Evolutionary conservation across 495 filamentous ascomycete genomes (phyloP).

Genomic region (Massariosphaeria phaeospora): DNA sequence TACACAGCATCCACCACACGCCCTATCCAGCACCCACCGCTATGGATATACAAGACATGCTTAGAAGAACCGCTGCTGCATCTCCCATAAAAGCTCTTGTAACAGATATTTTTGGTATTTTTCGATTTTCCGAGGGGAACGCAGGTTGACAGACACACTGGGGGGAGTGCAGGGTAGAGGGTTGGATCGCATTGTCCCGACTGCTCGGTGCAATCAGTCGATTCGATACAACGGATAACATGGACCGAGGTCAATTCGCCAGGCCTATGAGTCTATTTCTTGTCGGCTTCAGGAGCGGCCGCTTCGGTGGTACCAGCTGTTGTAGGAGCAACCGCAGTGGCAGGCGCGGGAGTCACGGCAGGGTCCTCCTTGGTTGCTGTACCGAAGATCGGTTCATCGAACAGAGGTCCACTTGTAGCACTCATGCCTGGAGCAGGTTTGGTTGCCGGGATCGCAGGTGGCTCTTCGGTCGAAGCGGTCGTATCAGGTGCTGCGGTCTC

Average conservation of each 20-base stretch:
- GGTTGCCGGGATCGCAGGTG: slow-evolving; percentile 12
- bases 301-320: not conserved
- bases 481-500: not conserved
- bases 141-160: too few species aligned
- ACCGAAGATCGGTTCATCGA: slow-evolving; percentile 9
- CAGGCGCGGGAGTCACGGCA: slow-evolving; percentile 1
- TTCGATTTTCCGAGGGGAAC: too few species aligned
- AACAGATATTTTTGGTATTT: too few species aligned
- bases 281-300: slow-evolving; percentile 2
- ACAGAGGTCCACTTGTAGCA: slow-evolving; percentile 27
- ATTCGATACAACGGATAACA: too few species aligned
- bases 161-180: too few species aligned
- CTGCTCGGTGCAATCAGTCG: too few species aligned
- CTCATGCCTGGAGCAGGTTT: slow-evolving; percentile 26
- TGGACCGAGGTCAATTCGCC: too few species aligned
- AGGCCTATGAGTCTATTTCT: slow-evolving; percentile 14
- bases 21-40: not conserved
- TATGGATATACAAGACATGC: slow-evolving; percentile 2
- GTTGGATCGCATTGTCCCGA: too few species aligned
- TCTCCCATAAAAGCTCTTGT: too few species aligned
- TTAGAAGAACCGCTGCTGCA: too few species aligned
- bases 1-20: slow-evolving; percentile 1
- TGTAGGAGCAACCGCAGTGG: not conserved
- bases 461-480: slow-evolving; percentile 2
- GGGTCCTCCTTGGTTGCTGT: slow-evolving; percentile 4